These are phyloP conservation scores for Cicer bijugum DNA, from an alignment of 306 rosid genomes.

Conservation along the genomic window DNA sequence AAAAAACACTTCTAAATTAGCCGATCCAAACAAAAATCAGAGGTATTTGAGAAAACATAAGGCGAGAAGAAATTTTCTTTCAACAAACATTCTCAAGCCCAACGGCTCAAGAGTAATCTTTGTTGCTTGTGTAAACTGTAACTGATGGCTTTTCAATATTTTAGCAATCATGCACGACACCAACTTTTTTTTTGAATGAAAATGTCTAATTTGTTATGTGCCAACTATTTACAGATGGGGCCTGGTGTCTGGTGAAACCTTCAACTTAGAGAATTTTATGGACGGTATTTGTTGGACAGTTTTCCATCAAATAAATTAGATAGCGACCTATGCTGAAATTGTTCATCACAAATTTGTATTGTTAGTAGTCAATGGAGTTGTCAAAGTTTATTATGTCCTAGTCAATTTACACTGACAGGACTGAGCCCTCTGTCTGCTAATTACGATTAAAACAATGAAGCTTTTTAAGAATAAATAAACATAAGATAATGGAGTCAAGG, in stretches of 20 bases:
- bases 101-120: not conserved
- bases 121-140: constrained; percentile 10
- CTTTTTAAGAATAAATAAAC: not conserved
- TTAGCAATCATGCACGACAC: constrained; percentile 8
- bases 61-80: too few species aligned
- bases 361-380: constrained; percentile 37
- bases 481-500: not conserved
- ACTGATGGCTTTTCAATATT: constrained; percentile 3
- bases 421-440: constrained; percentile 33
- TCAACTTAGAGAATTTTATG: constrained; percentile 8
- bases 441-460: constrained; percentile 19
- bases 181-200: constrained; percentile 1
- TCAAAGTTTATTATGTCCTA: constrained; percentile 32
- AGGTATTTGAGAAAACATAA: too few species aligned
- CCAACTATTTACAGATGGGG: constrained; percentile 36
- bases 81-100: not conserved
- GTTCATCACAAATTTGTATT: constrained; percentile 37
- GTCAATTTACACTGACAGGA: constrained; percentile 39
- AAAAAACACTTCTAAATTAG: too few species aligned
- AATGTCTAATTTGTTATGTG: not conserved
- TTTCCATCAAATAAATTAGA: constrained; percentile 39
- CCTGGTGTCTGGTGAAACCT: constrained; percentile 39
- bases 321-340: constrained; percentile 39
- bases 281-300: constrained; percentile 24
- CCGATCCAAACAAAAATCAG: too few species aligned